Evolutionary conservation across 441 rosid species (phyloP), one percentile per base, ranked within the genome.

Genomic region (Pelargonium australe): DNA sequence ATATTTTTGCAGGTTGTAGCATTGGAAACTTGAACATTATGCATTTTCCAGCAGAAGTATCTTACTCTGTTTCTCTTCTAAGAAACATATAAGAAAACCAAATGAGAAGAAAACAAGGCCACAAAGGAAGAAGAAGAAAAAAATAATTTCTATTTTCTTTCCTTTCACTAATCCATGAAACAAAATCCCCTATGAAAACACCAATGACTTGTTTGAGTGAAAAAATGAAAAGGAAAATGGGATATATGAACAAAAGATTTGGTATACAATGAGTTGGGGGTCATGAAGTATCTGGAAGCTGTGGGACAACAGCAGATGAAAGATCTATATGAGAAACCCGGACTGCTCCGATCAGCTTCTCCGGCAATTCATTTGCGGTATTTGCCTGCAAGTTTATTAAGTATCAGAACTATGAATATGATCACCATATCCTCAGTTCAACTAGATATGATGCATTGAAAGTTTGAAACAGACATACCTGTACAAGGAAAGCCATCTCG

Each of bases 401-500:
- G 37, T 34, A 20, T 20, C 23, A 20, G 23, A 20, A 20, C 23
- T 20, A 20, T 20, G 23, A 20, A 20, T 20, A 20, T 20, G 23
- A 20, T 20, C 40, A 34, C 40, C 40, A 34, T 34, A 34, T 3
- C 5, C 40, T 34, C 40, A 34, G 40, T 5, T 34, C 40, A 4
- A 0, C 40, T 34, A 34, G 40, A 4, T 3, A 34, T 34, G 40
- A 34, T 34, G 40, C 40, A 34, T 4, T 34, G 40, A 4, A 34
- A 34, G 23, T 20, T 20, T 20, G 23, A 20, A 20, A 20, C 58
- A 71, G 41, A 25, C 63, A 61, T 84, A 89, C 98, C 96, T 95
- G 99, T 83, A 95, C 96, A 81, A 95, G 99, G 79, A 92, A 92
- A 74, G 99, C 98, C 97, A 92, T 92, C 76, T 95, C 99, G 70